Percentiles rank a stretch among this genome's conserved stretches.
These are phyloP conservation scores for Tetrapisispora taiwanensis DNA, from an alignment of 805 yeast genomes.

Conservation along the genomic window DNA sequence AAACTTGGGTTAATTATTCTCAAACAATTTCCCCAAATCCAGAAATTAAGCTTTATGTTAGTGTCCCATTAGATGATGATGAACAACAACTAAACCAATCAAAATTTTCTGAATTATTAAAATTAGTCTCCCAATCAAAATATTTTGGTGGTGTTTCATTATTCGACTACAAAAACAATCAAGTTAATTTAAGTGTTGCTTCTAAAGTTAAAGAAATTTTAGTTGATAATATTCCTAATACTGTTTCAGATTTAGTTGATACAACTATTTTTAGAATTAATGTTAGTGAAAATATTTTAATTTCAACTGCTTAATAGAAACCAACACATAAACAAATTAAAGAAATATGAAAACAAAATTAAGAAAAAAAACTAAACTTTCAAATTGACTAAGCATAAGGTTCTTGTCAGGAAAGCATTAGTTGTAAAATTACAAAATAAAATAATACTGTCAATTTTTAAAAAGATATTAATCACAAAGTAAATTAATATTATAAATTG, in stretches of 20 bases:
- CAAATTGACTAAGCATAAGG: not conserved
- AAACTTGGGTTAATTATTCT: slow-evolving; percentile 65
- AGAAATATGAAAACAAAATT: too few relatives aligned
- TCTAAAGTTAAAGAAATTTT: slow-evolving; percentile 1
- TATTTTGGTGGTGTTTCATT: slow-evolving; percentile 79
- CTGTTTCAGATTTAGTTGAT: not conserved
- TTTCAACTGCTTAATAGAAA: not conserved
- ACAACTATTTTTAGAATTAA: slow-evolving; percentile 1
- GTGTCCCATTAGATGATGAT: slow-evolving; percentile 57
- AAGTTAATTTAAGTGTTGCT: not conserved
- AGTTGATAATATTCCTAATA: not conserved
- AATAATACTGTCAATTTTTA: not conserved
- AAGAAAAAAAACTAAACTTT: too few relatives aligned
- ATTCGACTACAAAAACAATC: slow-evolving; percentile 46
- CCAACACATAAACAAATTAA: too few relatives aligned
- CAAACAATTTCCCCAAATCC: slow-evolving; percentile 49
- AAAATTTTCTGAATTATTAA: slow-evolving; percentile 37
- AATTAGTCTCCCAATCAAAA: slow-evolving; percentile 60
- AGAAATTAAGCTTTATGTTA: slow-evolving; percentile 59
- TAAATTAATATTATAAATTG: not conserved
- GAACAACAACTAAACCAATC: slow-evolving; percentile 4
- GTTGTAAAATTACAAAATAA: too few relatives aligned
- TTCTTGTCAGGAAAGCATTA: too few relatives aligned
- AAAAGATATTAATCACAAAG: not conserved
- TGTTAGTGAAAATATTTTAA: not conserved